Percentiles rank a stretch among this genome's conserved stretches.
Evolutionary conservation across 805 yeast genomes (phyloP).

Genomic region (Lachancea dasiensis): DNA sequence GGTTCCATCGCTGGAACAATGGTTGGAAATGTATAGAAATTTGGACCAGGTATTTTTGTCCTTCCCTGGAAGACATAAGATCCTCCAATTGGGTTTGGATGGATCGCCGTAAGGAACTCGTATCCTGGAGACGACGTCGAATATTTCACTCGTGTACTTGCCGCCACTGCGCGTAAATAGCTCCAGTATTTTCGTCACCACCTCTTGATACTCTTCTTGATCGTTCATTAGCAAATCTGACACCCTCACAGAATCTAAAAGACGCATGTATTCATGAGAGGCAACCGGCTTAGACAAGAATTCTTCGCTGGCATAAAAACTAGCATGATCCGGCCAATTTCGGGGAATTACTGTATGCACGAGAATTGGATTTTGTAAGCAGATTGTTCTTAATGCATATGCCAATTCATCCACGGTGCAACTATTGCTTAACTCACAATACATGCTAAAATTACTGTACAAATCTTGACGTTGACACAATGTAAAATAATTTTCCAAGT

Average conservation of each 20-base stretch:
- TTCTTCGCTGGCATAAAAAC: slow-evolving; percentile 18
- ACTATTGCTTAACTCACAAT: slow-evolving; percentile 16
- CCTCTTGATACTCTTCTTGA: slow-evolving; percentile 17
- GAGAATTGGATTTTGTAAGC: slow-evolving; percentile 19
- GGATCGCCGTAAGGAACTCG: slow-evolving; percentile 18
- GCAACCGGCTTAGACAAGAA: slow-evolving; percentile 17
- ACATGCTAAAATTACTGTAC: slow-evolving; percentile 21
- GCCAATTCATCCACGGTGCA: slow-evolving; percentile 10
- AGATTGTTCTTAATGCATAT: slow-evolving; percentile 16
- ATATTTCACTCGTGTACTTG: slow-evolving; percentile 9
- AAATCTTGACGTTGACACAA: slow-evolving; percentile 20
- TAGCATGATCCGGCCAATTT: slow-evolving; percentile 12
- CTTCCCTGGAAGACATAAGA: slow-evolving; percentile 16
- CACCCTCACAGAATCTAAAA: slow-evolving; percentile 14
- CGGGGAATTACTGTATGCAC: slow-evolving; percentile 20
- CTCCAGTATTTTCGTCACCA: slow-evolving; percentile 7
- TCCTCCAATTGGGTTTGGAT: slow-evolving; percentile 23
- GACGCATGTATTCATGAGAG: slow-evolving; percentile 20
- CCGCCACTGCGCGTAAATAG: slow-evolving; percentile 12
- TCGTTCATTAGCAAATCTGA: slow-evolving; percentile 21
- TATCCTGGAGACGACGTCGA: slow-evolving; percentile 15
- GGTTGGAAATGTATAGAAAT: slow-evolving; percentile 22
- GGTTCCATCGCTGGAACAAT: slow-evolving; percentile 24
- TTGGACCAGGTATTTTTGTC: slow-evolving; percentile 2
- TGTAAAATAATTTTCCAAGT: slow-evolving; percentile 24